Conservation (phyloP, 139 green algal species). For the Micromonas commoda region DNA sequence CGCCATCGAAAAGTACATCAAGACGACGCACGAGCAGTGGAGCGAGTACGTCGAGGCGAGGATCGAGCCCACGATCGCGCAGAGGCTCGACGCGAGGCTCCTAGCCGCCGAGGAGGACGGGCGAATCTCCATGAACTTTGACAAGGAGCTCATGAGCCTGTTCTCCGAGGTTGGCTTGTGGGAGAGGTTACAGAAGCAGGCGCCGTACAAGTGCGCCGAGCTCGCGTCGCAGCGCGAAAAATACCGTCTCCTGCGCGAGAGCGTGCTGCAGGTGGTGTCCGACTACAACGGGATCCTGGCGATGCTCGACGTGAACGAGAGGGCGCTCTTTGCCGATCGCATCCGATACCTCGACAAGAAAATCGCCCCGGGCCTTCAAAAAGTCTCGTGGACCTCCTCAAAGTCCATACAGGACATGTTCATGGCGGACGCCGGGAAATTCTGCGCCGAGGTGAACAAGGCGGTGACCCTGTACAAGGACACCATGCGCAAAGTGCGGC, state of each 20-base stretch:
- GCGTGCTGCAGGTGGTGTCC: conserved; percentile 43
- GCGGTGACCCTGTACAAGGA: conserved; percentile 67
- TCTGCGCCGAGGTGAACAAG: conserved; percentile 60
- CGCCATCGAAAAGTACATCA: conserved; percentile 71
- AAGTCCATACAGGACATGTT: conserved; percentile 71
- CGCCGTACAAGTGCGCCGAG: conserved; percentile 77
- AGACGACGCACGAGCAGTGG: conserved; percentile 73
- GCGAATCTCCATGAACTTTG: conserved; percentile 71
- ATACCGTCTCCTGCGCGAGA: conserved; percentile 64
- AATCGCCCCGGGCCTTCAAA: conserved; percentile 71
- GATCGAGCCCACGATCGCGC: conserved; percentile 35
- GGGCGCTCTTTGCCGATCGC: conserved; percentile 66
- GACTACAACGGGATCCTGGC: conserved; percentile 56
- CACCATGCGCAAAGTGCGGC: conserved; percentile 49
- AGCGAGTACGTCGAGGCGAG: conserved; percentile 53
- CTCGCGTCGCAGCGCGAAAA: conserved; percentile 74
- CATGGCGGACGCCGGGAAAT: conserved; percentile 58
- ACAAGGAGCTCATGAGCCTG: conserved; percentile 62
- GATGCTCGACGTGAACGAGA: conserved; percentile 1
- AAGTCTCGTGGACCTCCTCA: conserved; percentile 64
- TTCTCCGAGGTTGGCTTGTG: conserved; percentile 61
- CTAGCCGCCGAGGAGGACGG: conserved; percentile 40
- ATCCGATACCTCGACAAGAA: conserved; percentile 75
- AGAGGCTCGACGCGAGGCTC: conserved; percentile 61
- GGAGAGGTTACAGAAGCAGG: conserved; percentile 71